phyloP scores from a whole-genome alignment of 345 rosid species.

The Schrenkiella parvula region DNA sequence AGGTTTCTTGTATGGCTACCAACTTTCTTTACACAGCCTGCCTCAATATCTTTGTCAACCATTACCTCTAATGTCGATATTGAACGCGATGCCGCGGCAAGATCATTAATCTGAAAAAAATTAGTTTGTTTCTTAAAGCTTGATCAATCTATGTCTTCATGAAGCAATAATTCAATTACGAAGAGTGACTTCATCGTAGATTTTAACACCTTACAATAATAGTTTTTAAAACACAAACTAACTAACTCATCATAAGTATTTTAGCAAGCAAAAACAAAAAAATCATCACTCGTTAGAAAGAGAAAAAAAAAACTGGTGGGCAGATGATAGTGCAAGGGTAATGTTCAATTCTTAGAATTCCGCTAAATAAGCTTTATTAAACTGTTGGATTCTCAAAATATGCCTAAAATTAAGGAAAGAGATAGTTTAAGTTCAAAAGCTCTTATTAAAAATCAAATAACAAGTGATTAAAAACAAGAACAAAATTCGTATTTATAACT shows the following conservation, averaged over 20 bases:
- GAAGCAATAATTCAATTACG: too few species aligned
- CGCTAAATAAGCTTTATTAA: not conserved
- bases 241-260: too few species aligned
- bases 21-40: constrained; percentile 40
- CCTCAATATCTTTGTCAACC: constrained; percentile 52
- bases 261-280: not conserved
- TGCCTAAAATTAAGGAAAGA: not conserved
- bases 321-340: not conserved
- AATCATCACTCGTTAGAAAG: not conserved
- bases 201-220: too few species aligned
- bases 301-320: not conserved
- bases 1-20: constrained; percentile 86
- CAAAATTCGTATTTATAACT: too few species aligned
- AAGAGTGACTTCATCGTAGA: too few species aligned
- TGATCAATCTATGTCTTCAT: not conserved
- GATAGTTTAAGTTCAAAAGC: not conserved
- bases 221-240: too few species aligned
- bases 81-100: constrained; percentile 58
- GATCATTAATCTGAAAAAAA: constrained; percentile 54
- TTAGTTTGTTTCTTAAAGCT: not conserved
- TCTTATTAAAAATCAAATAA: not conserved
- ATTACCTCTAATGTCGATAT: constrained; percentile 41
- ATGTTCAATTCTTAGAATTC: not conserved
- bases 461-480: too few species aligned
- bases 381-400: not conserved